Evolutionary conservation across 2,329 filamentous ascomycete genomes (phyloP).

Genomic region (Trichophaea hybrida): DNA sequence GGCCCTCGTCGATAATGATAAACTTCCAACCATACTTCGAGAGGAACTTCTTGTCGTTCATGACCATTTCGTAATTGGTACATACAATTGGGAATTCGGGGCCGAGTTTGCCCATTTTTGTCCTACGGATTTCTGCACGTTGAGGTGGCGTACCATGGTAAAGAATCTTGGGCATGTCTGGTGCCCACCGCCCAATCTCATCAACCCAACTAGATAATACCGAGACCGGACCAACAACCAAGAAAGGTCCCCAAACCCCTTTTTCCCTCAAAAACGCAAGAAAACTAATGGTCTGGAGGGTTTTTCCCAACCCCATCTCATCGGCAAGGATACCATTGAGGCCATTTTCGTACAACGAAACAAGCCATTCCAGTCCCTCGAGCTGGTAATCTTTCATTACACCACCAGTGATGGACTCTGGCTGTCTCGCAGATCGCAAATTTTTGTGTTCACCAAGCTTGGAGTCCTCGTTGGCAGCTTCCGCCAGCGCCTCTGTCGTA

Average conservation of each 20-base stretch:
- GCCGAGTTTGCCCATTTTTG: conserved; percentile 50
- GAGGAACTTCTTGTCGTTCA: conserved; percentile 71
- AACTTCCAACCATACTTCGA: conserved; percentile 87
- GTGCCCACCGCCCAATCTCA: conserved; percentile 72
- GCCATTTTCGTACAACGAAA: conserved; percentile 68
- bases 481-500: conserved; percentile 43
- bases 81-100: conserved; percentile 77
- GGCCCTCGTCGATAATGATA: conserved; percentile 94
- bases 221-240: conserved; percentile 80
- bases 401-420: conserved; percentile 68
- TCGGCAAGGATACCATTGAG: conserved; percentile 84
- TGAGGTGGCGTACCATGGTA: conserved; percentile 77
- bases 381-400: conserved; percentile 90
- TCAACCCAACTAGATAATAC: conserved; percentile 93
- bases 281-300: conserved; percentile 76
- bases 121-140: conserved; percentile 56
- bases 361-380: conserved; percentile 88
- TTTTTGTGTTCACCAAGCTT: conserved; percentile 48
- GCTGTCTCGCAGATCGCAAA: conserved; percentile 69
- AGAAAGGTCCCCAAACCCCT: conserved; percentile 73
- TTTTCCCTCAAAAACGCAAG: conserved; percentile 79
- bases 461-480: conserved; percentile 44
- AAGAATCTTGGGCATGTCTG: conserved; percentile 42
- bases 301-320: conserved; percentile 86
- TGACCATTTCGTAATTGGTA: conserved; percentile 91